These are phyloP conservation scores for Amauroascus verrucosus DNA, from an alignment of 2,329 filamentous ascomycete species.

Conservation along the genomic window DNA sequence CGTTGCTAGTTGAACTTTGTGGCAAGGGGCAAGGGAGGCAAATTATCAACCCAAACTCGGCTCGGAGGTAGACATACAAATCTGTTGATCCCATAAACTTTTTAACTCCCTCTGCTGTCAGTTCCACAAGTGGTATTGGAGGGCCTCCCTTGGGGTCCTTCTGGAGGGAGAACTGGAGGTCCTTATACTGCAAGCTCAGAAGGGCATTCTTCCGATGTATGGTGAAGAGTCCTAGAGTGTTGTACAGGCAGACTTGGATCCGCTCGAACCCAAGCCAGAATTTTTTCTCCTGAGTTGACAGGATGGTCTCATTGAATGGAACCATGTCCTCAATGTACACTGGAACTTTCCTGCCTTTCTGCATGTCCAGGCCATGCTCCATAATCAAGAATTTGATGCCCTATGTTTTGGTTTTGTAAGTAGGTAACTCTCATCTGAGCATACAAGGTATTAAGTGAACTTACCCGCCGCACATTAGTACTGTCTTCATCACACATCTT, in stretches of 20 bases:
- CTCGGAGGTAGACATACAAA: background rate
- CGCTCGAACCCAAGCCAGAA: background rate
- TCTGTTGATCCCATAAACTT: background rate
- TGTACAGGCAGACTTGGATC: background rate
- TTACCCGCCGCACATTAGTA: background rate
- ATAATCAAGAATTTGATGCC: background rate
- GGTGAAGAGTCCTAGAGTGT: background rate
- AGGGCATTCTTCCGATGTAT: background rate
- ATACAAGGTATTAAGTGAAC: background rate
- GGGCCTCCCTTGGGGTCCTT: background rate
- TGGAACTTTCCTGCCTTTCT: background rate
- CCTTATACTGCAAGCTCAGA: background rate
- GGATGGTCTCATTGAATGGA: background rate
- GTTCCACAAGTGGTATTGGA: background rate
- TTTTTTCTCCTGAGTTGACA: background rate
- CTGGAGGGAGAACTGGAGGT: background rate
- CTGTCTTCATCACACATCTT: conserved; percentile 1
- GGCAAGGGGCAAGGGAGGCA: background rate
- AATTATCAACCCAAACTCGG: background rate
- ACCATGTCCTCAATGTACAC: background rate
- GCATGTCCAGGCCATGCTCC: background rate
- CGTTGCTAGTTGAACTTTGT: background rate
- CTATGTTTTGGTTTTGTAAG: background rate
- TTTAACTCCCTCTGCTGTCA: background rate
- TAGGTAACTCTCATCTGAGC: background rate